Evolutionary conservation across 768 basidiomycete genomes (phyloP).

Genomic region (Collybiopsis confluens): DNA sequence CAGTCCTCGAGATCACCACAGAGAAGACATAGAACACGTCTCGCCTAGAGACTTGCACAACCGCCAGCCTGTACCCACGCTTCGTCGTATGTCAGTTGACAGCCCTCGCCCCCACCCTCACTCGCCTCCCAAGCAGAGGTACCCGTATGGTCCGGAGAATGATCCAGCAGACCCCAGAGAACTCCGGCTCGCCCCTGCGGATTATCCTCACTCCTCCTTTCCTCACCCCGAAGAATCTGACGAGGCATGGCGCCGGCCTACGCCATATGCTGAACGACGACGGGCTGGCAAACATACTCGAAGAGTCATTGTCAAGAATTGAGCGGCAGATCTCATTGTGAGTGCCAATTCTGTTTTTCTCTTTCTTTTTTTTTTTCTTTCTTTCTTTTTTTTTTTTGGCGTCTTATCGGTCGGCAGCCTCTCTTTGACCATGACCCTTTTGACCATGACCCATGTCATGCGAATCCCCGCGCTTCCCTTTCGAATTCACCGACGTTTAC

Average conservation of each 20-base stretch:
- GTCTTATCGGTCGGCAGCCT: too few relatives aligned
- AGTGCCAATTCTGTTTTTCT: neutral
- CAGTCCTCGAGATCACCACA: constrained; percentile 1
- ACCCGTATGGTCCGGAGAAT: neutral
- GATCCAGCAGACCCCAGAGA: neutral
- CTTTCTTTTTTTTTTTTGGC: too few relatives aligned
- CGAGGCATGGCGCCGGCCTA: constrained; percentile 69
- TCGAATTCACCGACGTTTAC: too few relatives aligned
- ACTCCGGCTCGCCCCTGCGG: neutral
- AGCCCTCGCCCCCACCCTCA: neutral
- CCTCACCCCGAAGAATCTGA: constrained; percentile 46
- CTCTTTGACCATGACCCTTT: neutral
- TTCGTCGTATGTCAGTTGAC: constrained; percentile 2
- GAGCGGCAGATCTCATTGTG: constrained; percentile 7
- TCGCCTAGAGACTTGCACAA: neutral
- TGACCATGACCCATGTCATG: too few relatives aligned
- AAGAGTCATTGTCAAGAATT: constrained; percentile 60
- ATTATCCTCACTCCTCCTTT: neutral
- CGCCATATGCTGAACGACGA: constrained; percentile 69
- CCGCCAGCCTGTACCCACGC: neutral
- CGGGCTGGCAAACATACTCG: constrained; percentile 79
- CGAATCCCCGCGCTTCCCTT: too few relatives aligned
- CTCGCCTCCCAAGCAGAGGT: constrained; percentile 2
- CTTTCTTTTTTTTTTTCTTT: too few relatives aligned
- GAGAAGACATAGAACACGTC: neutral